Percentiles rank a stretch among this genome's conserved stretches.
Conservation (phyloP, 106 monocot species). For the Dioscorea alata region DNA sequence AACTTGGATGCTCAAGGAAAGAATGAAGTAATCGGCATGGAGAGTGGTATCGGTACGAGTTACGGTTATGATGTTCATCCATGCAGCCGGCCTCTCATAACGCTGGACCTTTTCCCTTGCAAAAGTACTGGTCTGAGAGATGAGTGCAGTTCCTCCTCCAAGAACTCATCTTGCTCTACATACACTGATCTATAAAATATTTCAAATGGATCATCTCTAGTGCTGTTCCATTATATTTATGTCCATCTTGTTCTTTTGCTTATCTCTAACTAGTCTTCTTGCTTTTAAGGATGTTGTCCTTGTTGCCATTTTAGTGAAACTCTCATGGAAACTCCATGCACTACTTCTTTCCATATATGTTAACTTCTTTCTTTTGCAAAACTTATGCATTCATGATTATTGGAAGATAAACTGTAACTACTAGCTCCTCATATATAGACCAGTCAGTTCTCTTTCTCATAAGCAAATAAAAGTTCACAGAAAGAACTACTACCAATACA, state of each 20-base stretch:
- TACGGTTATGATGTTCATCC: slow-evolving; percentile 5
- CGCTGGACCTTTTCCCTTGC: slow-evolving; percentile 73
- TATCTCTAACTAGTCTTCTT: not conserved
- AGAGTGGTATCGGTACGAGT: not conserved
- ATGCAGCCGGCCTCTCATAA: slow-evolving; percentile 41
- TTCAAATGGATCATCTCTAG: too few species aligned
- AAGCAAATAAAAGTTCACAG: too few species aligned
- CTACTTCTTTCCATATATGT: not conserved
- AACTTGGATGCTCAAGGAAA: slow-evolving; percentile 22
- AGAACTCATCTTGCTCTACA: slow-evolving; percentile 54
- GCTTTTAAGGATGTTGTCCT: not conserved
- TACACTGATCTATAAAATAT: slow-evolving; percentile 16
- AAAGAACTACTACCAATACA: too few species aligned
- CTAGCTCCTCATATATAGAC: too few species aligned
- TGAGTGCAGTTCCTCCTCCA: slow-evolving; percentile 46
- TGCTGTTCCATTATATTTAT: not conserved
- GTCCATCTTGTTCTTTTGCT: not conserved
- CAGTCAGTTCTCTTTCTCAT: too few species aligned
- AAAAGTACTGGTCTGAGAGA: slow-evolving; percentile 50
- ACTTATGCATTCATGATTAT: too few species aligned
- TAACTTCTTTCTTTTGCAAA: too few species aligned
- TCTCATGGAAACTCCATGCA: slow-evolving; percentile 9
- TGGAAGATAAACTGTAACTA: too few species aligned
- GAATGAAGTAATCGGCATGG: not conserved
- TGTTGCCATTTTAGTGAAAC: too few species aligned